Base-by-base conservation (phyloP, 805 yeast species). In the Zygosaccharomyces bailii region DNA sequence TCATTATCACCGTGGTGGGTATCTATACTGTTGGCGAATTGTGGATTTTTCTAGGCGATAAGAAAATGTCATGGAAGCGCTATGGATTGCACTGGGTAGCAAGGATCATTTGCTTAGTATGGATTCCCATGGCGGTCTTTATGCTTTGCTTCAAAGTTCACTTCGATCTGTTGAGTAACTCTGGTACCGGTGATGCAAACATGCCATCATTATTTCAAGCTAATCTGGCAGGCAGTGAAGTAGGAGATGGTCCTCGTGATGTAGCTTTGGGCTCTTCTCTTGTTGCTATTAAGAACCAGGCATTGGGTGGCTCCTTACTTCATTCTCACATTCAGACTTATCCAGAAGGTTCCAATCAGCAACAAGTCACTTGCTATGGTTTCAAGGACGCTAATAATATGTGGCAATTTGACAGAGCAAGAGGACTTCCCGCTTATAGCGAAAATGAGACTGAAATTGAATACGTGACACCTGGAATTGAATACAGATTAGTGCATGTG, bases 301-400 rank as follows among this genome's bases (percentile, higher is more conserved):
- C 90, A 10, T 68, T 84, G 32, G 81, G 86, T 36, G 88, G 90
- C 42, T 80, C 82, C 47, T 69, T 87, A 51, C 69, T 93, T 50
- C 99, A 93, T 63, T 91, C 98, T 0, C 99, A 93, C 61, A 71
- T 74, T 13, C 95, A 86, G 61, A 65, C 75, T 9, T 93, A 82
- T 62, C 99, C 99, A 11, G 88, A 80, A 52, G 98, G 98, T 3
- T 86, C 96, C 2, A 75, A 77, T 50, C 98, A 93, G 68, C 97
- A 90, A 65, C 99, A 93, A 67, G 75, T 93, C 39, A 93, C 99
- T 20, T 86, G 93, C 5, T 93, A 93, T 64, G 86, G 90, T 14
- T 88, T 81, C 66, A 87, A 87, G 61, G 98, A 93, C 64, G 68
- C 74, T 42, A 91, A 93, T 67, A 93, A 91, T 63, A 79, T 84